Base-by-base conservation (phyloP, 2,329 filamentous ascomycete genomes). In the Aureobasidium sp. region DNA sequence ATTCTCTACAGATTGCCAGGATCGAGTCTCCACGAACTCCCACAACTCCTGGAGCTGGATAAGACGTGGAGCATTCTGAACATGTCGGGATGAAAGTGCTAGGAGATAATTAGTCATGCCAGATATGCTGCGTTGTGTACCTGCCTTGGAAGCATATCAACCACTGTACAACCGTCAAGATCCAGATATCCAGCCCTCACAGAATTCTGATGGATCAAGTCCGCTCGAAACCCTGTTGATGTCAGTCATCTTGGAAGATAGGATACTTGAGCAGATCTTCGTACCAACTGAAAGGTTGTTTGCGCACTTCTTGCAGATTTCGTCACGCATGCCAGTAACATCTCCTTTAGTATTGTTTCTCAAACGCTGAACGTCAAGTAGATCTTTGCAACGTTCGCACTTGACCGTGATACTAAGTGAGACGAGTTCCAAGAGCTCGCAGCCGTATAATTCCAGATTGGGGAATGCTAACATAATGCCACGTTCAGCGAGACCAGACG, bases 381-480 rank as follows among this genome's bases (percentile, higher is more conserved):
- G 72, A 4, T 88, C 87, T 72, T 87, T 92, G 79, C 90, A 95
- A 41, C 90, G 84, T 59, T 87, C 84, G 72, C 90, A 95, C 71
- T 92, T 92, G 65, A 91, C 79, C 3, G 83, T 87, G 65, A 94
- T 78, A 63, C 83, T 86, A 36, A 94, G 76, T 27, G 83, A 79
- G 0, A 81, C 78, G 1, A 93, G 74, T 67, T 92, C 85, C 9
- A 95, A 78, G 2, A 94, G 75, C 69, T 94, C 90, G 64, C 94
- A 87, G 41, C 87, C 84, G 70, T 90, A 82, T 1, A 95, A 81
- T 69, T 93, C 89, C 63, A 94, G 77, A 29, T 82, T 85, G 0
- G 91, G 90, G 68, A 94, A 91, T 0, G 87, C 90, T 8, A 95
- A 79, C 60, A 89, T 84, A n/a, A 90, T 88, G 27, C 90, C 90